Evolutionary conservation across 2,329 filamentous ascomycete species (phyloP), one percentile per base, ranked within the genome.

Genomic region (Sclerotinia trifoliorum): DNA sequence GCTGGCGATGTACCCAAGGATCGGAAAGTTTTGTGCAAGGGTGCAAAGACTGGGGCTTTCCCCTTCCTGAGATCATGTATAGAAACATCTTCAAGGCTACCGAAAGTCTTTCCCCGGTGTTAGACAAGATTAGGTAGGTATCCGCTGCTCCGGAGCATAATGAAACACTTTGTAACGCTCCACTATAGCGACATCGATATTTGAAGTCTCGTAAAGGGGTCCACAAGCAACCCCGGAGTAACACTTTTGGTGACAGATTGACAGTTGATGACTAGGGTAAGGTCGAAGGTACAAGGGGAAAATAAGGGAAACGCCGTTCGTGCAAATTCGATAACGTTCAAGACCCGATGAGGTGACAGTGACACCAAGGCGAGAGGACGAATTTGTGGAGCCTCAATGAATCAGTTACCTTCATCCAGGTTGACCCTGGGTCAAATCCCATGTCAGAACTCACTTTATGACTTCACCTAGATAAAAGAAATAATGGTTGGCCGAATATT

Each of bases 101-200:
- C 44, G 35, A 48, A 51, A 39, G 44, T 51, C 39, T 51, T 48
- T 66, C 65, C 58, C 65, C 57, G 58, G 60, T 46, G 68, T 64
- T 35, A 24, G n/a, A 69, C 68, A 64, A 58, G 68, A 69, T 69
- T 11, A 63, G 39, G 68, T 69, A 69, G 26, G 57, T 64, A 58
- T 60, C 68, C 65, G 66, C 44, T 39, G 52, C 64, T 52, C 65
- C 65, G 56, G 64, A 55, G 48, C 51, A 56, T 66, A 60, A 65
- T 68, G 65, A 69, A 64, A 69, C 64, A 68, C 29, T 64, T 26
- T 64, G 65, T 62, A 54, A 67, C 57, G 51, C 39, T 54, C 64
- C 48, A 39, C 58, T 32, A 42, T 32, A 32, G 52, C 48, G 51
- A 68, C 24, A 54, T 66, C 21, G 26, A 35, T 24, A 51, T 51